These are phyloP conservation scores for Globisporangium yorkense DNA, from an alignment of 352 stramenopile species.

Conservation along the genomic window DNA sequence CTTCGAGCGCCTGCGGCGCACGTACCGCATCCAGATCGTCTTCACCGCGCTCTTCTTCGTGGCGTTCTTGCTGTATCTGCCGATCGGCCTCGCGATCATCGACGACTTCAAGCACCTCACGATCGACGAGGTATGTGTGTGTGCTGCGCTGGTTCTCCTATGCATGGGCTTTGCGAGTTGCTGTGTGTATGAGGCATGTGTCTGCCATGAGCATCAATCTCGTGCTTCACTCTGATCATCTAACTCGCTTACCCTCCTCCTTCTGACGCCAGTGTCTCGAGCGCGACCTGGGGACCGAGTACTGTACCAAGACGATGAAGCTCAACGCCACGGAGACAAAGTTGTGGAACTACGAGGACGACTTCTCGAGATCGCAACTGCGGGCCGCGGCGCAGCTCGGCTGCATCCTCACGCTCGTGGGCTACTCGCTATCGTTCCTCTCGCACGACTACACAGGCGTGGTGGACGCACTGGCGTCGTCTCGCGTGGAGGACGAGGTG, in stretches of 20 bases:
- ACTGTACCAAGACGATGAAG: constrained; percentile 54
- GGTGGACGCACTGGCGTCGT: not conserved
- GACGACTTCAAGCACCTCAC: constrained; percentile 36
- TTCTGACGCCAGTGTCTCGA: constrained; percentile 33
- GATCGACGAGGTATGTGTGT: constrained; percentile 23
- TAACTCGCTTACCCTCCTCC: not conserved
- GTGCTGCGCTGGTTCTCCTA: not conserved
- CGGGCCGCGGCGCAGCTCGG: constrained; percentile 51
- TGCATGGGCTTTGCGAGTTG: not conserved
- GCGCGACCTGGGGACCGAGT: constrained; percentile 40
- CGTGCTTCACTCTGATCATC: not conserved
- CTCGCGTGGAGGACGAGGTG: not conserved
- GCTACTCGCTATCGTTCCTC: constrained; percentile 64
- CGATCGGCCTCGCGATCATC: constrained; percentile 48
- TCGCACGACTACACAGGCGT: constrained; percentile 40
- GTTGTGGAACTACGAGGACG: constrained; percentile 62
- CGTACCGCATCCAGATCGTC: constrained; percentile 30
- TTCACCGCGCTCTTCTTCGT: constrained; percentile 48
- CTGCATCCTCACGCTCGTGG: constrained; percentile 68
- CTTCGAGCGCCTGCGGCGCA: constrained; percentile 24
- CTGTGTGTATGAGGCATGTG: no score
- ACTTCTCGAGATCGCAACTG: constrained; percentile 50
- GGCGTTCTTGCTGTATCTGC: constrained; percentile 64
- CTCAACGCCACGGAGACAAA: constrained; percentile 57
- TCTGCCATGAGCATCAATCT: no score